These are phyloP conservation scores for Adenanthera pavonina DNA, from an alignment of 306 rosid species.

Conservation along the genomic window DNA sequence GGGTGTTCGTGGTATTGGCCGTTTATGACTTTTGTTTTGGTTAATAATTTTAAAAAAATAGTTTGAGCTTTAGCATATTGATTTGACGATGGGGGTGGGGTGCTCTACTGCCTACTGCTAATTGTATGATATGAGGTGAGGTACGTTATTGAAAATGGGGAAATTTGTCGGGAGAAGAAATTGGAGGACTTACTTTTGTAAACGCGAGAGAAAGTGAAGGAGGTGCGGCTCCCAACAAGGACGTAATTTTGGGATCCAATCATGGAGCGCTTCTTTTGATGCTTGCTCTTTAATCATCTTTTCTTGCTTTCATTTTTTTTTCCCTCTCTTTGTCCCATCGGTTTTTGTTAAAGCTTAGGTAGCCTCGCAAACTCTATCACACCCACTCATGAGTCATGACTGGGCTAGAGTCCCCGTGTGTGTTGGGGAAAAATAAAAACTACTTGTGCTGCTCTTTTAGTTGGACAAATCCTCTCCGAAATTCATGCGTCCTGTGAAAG, in stretches of 20 bases:
- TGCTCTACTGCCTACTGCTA: too few species aligned
- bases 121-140: not conserved
- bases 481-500: not conserved
- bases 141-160: not conserved
- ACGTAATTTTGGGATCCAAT: constrained; percentile 54
- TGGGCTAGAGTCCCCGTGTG: not conserved
- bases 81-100: too few species aligned
- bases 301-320: constrained; percentile 2
- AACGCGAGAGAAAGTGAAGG: not conserved
- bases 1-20: not conserved
- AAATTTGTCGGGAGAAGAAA: constrained; percentile 4
- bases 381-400: not conserved
- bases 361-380: not conserved
- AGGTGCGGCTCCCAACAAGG: constrained; percentile 39
- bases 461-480: not conserved
- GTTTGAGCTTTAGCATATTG: not conserved
- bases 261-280: constrained; percentile 58
- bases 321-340: constrained; percentile 40
- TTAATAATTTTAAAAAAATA: too few species aligned
- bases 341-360: constrained; percentile 45
- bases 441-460: not conserved
- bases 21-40: not conserved
- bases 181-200: not conserved
- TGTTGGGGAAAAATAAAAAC: not conserved
- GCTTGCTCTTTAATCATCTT: constrained; percentile 44